Evolutionary conservation across 805 yeast genomes (phyloP).

Genomic region (Sungouiella thailandica): DNA sequence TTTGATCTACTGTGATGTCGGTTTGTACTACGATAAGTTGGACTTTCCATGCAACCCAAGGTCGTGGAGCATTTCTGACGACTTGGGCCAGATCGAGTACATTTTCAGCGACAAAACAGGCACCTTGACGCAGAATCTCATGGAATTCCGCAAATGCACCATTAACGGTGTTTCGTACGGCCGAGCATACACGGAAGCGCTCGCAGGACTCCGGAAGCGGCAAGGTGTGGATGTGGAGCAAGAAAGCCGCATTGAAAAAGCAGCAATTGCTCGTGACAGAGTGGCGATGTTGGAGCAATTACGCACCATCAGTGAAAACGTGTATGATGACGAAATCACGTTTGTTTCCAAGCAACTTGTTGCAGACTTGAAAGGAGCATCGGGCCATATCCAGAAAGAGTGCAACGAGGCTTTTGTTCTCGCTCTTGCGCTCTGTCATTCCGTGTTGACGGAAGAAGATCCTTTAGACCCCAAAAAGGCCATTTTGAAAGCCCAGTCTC

Average conservation of each 20-base stretch:
- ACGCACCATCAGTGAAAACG: conserved; percentile 9
- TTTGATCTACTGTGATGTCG: conserved; percentile 64
- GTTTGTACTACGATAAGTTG: conserved; percentile 62
- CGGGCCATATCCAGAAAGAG: conserved; percentile 48
- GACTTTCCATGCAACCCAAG: conserved; percentile 79
- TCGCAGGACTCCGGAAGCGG: conserved; percentile 65
- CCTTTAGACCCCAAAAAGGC: conserved; percentile 52
- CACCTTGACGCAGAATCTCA: conserved; percentile 74
- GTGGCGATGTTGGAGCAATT: conserved; percentile 48
- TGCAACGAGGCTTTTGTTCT: conserved; percentile 72
- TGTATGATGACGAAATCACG: conserved; percentile 57
- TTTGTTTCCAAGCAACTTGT: conserved; percentile 66
- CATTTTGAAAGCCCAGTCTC: conserved; percentile 71
- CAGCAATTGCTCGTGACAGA: conserved; percentile 53
- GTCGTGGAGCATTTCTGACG: conserved; percentile 81
- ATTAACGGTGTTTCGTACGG: conserved; percentile 67
- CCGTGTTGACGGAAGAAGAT: conserved; percentile 67
- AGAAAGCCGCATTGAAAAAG: conserved; percentile 43
- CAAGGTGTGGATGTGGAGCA: conserved; percentile 55
- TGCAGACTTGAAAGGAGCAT: conserved; percentile 50
- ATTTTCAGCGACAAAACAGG: conserved; percentile 83
- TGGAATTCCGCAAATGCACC: conserved; percentile 78
- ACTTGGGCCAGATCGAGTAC: conserved; percentile 78
- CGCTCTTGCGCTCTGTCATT: conserved; percentile 72
- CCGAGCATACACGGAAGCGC: conserved; percentile 72